These are phyloP conservation scores for Strobilomyces dryophilus DNA, from an alignment of 768 basidiomycete species.

Conservation along the genomic window DNA sequence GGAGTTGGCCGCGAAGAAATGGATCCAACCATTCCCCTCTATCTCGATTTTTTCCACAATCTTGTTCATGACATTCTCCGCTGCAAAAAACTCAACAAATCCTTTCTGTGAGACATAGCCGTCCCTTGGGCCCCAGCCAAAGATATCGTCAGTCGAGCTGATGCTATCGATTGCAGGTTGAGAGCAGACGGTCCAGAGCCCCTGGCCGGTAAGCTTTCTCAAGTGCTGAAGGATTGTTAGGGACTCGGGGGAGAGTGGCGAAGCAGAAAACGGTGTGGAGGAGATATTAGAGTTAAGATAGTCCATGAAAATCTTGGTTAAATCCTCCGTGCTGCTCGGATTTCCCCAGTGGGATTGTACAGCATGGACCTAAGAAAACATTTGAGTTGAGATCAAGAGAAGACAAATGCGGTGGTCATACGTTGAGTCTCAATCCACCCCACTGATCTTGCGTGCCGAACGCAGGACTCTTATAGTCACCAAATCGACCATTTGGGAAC, in stretches of 20 bases:
- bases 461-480: slow-evolving; percentile 95
- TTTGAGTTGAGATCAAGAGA: not conserved
- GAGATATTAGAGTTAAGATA: slow-evolving; percentile 72
- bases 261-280: slow-evolving; percentile 86
- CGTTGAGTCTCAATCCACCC: slow-evolving; percentile 64
- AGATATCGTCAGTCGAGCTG: slow-evolving; percentile 65
- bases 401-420: slow-evolving; percentile 25
- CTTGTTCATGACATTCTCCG: slow-evolving; percentile 48
- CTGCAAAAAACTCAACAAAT: slow-evolving; percentile 95
- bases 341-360: slow-evolving; percentile 72
- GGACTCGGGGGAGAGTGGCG: slow-evolving; percentile 80
- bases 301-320: slow-evolving; percentile 75
- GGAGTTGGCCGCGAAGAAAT: slow-evolving; percentile 82
- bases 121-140: slow-evolving; percentile 91
- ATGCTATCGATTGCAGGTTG: slow-evolving; percentile 90
- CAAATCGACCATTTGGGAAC: slow-evolving; percentile 97
- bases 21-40: slow-evolving; percentile 62
- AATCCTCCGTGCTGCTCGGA: slow-evolving; percentile 54
- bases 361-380: slow-evolving; percentile 47
- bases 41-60: slow-evolving; percentile 56
- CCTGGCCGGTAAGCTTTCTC: slow-evolving; percentile 65
- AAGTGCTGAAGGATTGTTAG: slow-evolving; percentile 73
- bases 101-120: slow-evolving; percentile 98
- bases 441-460: slow-evolving; percentile 80
- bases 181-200: slow-evolving; percentile 96